These are phyloP conservation scores for Pseudocercospora fijiensis DNA, from an alignment of 2,329 filamentous ascomycete genomes.

Conservation along the genomic window DNA sequence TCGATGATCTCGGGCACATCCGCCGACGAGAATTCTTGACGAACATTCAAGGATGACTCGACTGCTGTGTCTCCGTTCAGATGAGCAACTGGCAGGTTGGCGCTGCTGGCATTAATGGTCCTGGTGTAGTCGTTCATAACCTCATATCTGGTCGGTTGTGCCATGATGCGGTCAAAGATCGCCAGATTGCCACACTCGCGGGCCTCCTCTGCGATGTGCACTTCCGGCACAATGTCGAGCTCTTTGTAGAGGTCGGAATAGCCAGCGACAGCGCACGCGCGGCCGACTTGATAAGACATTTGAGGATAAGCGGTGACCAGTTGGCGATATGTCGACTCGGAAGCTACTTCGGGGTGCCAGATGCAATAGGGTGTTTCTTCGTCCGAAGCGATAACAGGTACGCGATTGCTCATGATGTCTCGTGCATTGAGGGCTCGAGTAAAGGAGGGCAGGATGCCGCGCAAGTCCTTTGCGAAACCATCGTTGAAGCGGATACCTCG, in stretches of 20 bases:
- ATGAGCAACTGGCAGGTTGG: conserved; percentile 9
- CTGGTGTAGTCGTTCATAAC: conserved; percentile 44
- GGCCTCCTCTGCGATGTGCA: conserved; percentile 45
- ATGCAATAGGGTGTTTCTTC: conserved; percentile 44
- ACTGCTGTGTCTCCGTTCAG: conserved; percentile 43
- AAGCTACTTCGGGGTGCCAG: conserved; percentile 43
- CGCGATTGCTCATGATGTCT: conserved; percentile 40
- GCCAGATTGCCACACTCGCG: conserved; percentile 31
- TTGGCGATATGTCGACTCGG: conserved; percentile 40
- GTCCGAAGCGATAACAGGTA: conserved; percentile 35
- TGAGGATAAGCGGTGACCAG: conserved; percentile 37
- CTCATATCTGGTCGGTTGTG: conserved; percentile 8
- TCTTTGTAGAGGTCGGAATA: conserved; percentile 41
- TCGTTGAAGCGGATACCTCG: conserved; percentile 24
- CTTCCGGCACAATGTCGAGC: conserved; percentile 43
- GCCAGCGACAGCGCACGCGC: conserved; percentile 45
- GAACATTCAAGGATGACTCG: conserved; percentile 28
- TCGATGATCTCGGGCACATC: neutral
- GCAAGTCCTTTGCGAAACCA: conserved; percentile 21
- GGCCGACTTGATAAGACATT: conserved; percentile 41
- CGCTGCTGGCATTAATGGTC: conserved; percentile 21
- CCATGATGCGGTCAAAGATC: conserved; percentile 35
- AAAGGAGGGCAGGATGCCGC: conserved; percentile 16
- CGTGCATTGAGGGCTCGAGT: conserved; percentile 38
- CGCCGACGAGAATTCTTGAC: conserved; percentile 8